These are phyloP conservation scores for Colletotrichum lentis DNA, from an alignment of 2,329 filamentous ascomycete species.

Conservation along the genomic window DNA sequence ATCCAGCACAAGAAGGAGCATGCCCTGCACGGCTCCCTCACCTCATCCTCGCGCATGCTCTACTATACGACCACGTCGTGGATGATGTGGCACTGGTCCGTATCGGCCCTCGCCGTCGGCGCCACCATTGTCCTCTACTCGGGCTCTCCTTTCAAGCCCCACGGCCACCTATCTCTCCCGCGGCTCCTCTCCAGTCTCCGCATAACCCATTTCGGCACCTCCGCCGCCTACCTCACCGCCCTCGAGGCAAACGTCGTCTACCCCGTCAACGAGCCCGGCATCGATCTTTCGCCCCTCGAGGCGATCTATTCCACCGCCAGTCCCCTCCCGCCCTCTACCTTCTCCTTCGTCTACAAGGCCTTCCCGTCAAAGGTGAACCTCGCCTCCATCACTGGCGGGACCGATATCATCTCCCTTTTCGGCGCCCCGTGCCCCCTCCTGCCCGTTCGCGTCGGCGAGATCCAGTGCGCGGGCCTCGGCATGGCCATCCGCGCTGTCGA, in stretches of 20 bases:
- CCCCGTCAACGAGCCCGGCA: conserved; percentile 61
- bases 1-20: conserved; percentile 99
- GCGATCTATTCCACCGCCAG: conserved; percentile 96
- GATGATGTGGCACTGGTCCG: conserved; percentile 99
- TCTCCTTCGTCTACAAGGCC: conserved; percentile 84
- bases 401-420: conserved; percentile 95
- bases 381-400: conserved; percentile 92
- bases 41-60: conserved; percentile 76
- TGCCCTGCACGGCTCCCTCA: conserved; percentile 83
- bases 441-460: conserved; percentile 76
- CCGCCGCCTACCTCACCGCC: conserved; percentile 89
- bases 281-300: conserved; percentile 71
- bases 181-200: conserved; percentile 79
- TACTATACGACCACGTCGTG: conserved; percentile 96
- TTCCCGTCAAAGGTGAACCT: conserved; percentile 86
- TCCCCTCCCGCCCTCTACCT: conserved; percentile 90
- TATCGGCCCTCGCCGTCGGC: conserved; percentile 84
- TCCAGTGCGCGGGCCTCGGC: conserved; percentile 79
- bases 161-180: conserved; percentile 83
- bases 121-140: conserved; percentile 89
- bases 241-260: conserved; percentile 80
- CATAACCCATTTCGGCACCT: conserved; percentile 95
- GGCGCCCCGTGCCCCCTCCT: conserved; percentile 82
- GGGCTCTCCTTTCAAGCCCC: conserved; percentile 85
- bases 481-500: conserved; percentile 77